Evolutionary conservation across 2,329 filamentous ascomycete genomes (phyloP), one percentile per base, ranked within the genome.

Genomic region (Fusarium robinianum): DNA sequence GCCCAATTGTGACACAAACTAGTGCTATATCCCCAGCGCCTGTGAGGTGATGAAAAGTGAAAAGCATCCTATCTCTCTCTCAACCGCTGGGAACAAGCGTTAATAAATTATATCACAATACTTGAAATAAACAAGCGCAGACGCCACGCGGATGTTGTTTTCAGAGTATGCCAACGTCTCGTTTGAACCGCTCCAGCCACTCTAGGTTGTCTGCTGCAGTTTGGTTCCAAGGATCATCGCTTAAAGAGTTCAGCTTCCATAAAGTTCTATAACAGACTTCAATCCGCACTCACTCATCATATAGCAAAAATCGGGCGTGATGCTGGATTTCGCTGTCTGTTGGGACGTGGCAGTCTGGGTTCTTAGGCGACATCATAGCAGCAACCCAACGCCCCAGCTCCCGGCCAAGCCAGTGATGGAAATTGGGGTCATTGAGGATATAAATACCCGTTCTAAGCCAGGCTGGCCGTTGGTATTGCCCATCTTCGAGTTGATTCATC

Each of bases 171-270:
- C 76, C 76, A 1, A 68, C 70, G 29, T 78, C 73, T 3, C 73
- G 72, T 57, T 81, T 81, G 62, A 82, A 81, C 22, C 77, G 72
- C 21, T 72, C 68, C 3, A 82, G 63, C 79, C 79, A 81, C 54
- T 81, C 77, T 1, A 67, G 69, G 41, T 80, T 80, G 52, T 81
- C 78, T 4, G 78, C 79, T 0, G 76, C 72, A 0, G 78, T 81
- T 51, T 78, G 74, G 53, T 81, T 81, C 73, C 77, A 80, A 3
- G 76, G 76, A 49, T 81, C 78, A 37, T 80, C 79, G 40, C 76
- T 78, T 36, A 1, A 1, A 10, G n/a, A 8, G 3, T 25, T 55
- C 18, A 37, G 27, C 8, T n/a, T n/a, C n/a, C n/a, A n/a, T n/a
- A 16, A 2, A 8, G 8, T 6, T 8, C 24, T 11, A 9, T 6